phyloP scores from a whole-genome alignment of 2,329 filamentous ascomycete species.

The Aureobasidium sp. region DNA sequence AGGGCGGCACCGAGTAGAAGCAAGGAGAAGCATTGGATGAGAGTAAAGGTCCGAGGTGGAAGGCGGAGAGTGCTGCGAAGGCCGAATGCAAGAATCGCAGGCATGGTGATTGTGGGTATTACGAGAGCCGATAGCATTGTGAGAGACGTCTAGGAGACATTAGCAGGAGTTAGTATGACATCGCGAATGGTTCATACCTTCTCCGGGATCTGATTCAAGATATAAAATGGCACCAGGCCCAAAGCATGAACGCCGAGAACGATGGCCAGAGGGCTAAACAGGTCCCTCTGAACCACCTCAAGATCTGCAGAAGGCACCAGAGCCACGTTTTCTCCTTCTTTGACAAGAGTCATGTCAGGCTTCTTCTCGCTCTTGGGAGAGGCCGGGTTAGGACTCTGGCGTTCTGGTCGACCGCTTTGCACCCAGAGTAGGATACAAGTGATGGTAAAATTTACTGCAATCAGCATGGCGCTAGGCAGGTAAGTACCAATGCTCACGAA shows the following conservation, averaged over 20 bases:
- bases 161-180: not conserved
- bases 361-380: slow-evolving; percentile 24
- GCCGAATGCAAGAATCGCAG: slow-evolving; percentile 24
- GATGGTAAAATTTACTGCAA: slow-evolving; percentile 91
- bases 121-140: slow-evolving; percentile 11
- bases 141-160: slow-evolving; percentile 4
- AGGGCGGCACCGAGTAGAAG: slow-evolving; percentile 86
- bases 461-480: slow-evolving; percentile 91
- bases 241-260: slow-evolving; percentile 67
- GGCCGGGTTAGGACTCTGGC: slow-evolving; percentile 29
- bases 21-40: slow-evolving; percentile 87
- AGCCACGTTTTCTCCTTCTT: slow-evolving; percentile 28
- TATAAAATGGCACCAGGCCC: slow-evolving; percentile 70
- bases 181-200: slow-evolving; percentile 42
- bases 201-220: slow-evolving; percentile 69
- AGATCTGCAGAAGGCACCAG: slow-evolving; percentile 33
- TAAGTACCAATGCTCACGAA: slow-evolving; percentile 99
- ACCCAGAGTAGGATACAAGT: slow-evolving; percentile 94
- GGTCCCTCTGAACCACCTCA: slow-evolving; percentile 49
- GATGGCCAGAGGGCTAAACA: slow-evolving; percentile 65
- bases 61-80: slow-evolving; percentile 37
- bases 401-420: slow-evolving; percentile 54
- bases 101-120: slow-evolving; percentile 19
- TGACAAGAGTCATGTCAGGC: slow-evolving; percentile 28
- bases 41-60: slow-evolving; percentile 60